A percentile compares a stretch with the other conserved stretches of the same genome.
These are phyloP conservation scores for Cnidoscolus chayamansa DNA, from an alignment of 441 rosid species.

Conservation along the genomic window DNA sequence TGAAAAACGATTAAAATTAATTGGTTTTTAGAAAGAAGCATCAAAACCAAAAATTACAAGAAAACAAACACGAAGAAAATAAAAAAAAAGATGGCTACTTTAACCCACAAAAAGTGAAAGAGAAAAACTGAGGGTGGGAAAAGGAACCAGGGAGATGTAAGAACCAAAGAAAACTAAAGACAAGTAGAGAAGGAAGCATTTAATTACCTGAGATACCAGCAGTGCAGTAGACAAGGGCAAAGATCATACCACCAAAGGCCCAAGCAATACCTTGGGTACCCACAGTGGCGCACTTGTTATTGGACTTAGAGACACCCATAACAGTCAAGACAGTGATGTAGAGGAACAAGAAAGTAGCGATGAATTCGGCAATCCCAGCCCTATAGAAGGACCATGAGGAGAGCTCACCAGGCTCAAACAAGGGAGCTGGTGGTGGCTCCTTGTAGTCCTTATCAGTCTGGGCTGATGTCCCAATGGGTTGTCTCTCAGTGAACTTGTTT, in stretches of 20 bases:
- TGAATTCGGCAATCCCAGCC: constrained; percentile 87
- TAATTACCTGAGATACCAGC: constrained; percentile 81
- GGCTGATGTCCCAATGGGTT: constrained; percentile 78
- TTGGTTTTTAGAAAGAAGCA: neutral
- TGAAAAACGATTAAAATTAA: neutral
- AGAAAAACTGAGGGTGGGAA: neutral
- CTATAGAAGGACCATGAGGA: constrained; percentile 81
- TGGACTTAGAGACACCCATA: constrained; percentile 65
- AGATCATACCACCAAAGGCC: constrained; percentile 98
- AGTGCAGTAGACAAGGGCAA: constrained; percentile 89
- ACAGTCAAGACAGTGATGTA: constrained; percentile 73
- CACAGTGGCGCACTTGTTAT: constrained; percentile 62
- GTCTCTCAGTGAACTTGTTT: constrained; percentile 74
- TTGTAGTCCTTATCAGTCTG: constrained; percentile 70
- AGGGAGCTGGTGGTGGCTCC: constrained; percentile 91
- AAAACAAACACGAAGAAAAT: neutral
- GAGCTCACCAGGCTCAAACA: constrained; percentile 72
- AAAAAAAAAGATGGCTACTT: neutral
- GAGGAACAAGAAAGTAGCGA: constrained; percentile 78
- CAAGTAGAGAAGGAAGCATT: neutral
- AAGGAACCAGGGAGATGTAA: neutral
- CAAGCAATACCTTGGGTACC: constrained; percentile 96
- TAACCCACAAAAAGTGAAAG: neutral
- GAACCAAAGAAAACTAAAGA: neutral
- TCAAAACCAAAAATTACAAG: neutral